These are phyloP conservation scores for Hanseniaspora clermontiae DNA, from an alignment of 805 yeast species.

Conservation along the genomic window DNA sequence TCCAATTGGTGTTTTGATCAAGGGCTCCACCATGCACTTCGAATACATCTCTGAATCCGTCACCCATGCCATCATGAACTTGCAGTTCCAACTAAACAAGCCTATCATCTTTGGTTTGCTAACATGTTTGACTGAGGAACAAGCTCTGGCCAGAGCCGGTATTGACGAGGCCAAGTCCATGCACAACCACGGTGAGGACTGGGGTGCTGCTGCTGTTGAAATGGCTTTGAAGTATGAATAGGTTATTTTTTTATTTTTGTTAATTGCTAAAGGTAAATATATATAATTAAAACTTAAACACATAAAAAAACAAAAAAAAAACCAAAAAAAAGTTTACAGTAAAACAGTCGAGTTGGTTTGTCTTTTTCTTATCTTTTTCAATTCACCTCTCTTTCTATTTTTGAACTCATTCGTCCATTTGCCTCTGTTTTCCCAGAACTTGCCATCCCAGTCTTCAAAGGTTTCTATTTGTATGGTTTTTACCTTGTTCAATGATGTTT, in stretches of 20 bases:
- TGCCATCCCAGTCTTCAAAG: slow-evolving; percentile 47
- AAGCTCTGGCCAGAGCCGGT: slow-evolving; percentile 89
- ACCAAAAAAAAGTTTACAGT: too few relatives aligned
- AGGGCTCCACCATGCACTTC: slow-evolving; percentile 96
- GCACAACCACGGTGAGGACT: slow-evolving; percentile 96
- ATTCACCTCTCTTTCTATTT: slow-evolving; percentile 59
- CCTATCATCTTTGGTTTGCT: slow-evolving; percentile 91
- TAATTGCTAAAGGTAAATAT: not conserved
- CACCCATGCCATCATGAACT: slow-evolving; percentile 69
- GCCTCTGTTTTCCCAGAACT: slow-evolving; percentile 78
- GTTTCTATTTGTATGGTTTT: slow-evolving; percentile 26
- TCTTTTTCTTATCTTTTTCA: slow-evolving; percentile 43
- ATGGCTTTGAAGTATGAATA: slow-evolving; percentile 47
- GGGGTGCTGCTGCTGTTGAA: slow-evolving; percentile 99
- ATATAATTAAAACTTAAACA: too few relatives aligned
- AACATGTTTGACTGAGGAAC: slow-evolving; percentile 87
- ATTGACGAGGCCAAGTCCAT: slow-evolving; percentile 45
- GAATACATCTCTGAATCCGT: slow-evolving; percentile 91
- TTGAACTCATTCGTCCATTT: slow-evolving; percentile 65
- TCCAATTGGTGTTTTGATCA: slow-evolving; percentile 87
- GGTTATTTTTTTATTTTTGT: not conserved
- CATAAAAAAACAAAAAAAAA: too few relatives aligned
- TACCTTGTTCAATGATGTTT: slow-evolving; percentile 59
- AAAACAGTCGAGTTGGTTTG: slow-evolving; percentile 11
- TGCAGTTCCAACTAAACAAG: slow-evolving; percentile 52